Conservation (phyloP, 345 rosid species). For the Combretum micranthum region DNA sequence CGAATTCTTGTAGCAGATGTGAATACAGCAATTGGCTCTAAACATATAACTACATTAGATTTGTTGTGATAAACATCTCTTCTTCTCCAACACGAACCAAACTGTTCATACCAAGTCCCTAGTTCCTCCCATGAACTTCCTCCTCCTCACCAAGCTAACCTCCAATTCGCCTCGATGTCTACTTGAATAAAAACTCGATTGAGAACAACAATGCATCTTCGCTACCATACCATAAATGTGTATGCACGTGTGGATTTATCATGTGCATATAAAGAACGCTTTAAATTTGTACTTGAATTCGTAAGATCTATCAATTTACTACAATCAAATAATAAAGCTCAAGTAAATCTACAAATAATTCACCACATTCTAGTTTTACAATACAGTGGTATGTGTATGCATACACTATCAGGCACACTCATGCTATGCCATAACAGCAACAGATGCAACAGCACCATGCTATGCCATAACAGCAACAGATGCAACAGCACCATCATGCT, state of each 20-base stretch:
- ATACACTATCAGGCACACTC: too few species aligned
- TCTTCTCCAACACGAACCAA: too few species aligned
- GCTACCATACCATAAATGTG: too few species aligned
- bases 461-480: neutral
- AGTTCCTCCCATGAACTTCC: too few species aligned
- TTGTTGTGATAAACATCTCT: too few species aligned
- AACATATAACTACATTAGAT: too few species aligned
- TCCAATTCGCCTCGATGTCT: neutral
- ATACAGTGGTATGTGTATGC: neutral
- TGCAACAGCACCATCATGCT: conserved; percentile 1
- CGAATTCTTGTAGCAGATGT: too few species aligned
- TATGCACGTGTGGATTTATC: neutral
- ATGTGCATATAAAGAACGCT: too few species aligned
- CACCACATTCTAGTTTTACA: neutral
- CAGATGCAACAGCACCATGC: neutral
- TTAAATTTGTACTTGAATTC: neutral
- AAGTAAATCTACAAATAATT: neutral
- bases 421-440: neutral
- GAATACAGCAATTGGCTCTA: too few species aligned
- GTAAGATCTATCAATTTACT: neutral
- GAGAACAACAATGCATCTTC: neutral
- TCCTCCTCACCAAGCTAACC: too few species aligned
- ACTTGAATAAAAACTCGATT: neutral
- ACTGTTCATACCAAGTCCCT: too few species aligned
- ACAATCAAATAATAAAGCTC: neutral